phyloP scores from a whole-genome alignment of 176 grass and related monocot genomes.

The Pontederia crassipes region DNA sequence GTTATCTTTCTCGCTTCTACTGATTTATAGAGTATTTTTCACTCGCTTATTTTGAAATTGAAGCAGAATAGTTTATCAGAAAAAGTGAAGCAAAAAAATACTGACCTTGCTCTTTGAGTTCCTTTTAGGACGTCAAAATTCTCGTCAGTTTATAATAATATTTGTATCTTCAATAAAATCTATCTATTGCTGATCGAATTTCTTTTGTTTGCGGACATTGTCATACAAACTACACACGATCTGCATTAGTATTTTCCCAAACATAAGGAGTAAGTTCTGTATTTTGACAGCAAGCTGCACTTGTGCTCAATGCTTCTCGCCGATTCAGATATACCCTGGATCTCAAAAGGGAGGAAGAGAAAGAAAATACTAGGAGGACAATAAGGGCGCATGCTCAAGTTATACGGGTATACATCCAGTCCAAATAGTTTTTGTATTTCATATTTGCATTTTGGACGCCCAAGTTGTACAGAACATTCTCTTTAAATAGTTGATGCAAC shows the following conservation, averaged over 20 bases:
- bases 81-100: no score
- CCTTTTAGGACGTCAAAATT: no score
- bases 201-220: not conserved
- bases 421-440: not conserved
- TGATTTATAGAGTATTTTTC: no score
- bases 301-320: constrained; percentile 75
- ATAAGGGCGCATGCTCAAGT: constrained; percentile 69
- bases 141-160: no score
- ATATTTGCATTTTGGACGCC: not conserved
- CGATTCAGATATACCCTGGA: constrained; percentile 83
- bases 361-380: constrained; percentile 56
- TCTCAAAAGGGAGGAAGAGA: constrained; percentile 70
- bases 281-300: constrained; percentile 64
- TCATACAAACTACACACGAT: not conserved
- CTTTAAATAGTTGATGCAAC: not conserved
- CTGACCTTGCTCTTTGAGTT: no score
- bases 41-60: no score
- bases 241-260: not conserved
- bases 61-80: no score
- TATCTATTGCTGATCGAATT: no score
- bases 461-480: not conserved
- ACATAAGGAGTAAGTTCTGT: not conserved
- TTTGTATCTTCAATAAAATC: no score
- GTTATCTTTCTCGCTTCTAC: no score
- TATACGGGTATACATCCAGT: constrained; percentile 45